Conservation (phyloP, 2,329 filamentous ascomycete genomes). For the Clonostachys rosea region DNA sequence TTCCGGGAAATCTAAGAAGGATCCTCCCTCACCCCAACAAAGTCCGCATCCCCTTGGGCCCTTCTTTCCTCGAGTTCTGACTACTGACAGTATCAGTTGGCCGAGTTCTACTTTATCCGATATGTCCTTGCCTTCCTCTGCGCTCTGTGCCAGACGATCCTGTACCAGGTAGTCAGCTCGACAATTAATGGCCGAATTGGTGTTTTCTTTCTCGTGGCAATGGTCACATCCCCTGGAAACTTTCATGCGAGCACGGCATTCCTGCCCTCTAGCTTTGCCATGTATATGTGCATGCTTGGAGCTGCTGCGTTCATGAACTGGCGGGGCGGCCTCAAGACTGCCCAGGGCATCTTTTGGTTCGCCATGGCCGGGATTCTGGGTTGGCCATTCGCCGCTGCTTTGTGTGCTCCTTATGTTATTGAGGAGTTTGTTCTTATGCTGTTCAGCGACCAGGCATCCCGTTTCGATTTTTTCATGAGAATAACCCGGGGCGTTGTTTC, state of each 20-base stretch:
- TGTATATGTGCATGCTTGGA: conserved; percentile 88
- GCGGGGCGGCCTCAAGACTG: conserved; percentile 73
- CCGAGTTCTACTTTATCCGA: conserved; percentile 86
- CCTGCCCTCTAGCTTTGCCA: conserved; percentile 91
- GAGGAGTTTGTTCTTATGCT: conserved; percentile 65
- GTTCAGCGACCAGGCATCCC: conserved; percentile 50
- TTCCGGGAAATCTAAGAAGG: conserved; percentile 62
- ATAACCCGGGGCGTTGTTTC: conserved; percentile 64
- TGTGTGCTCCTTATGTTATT: conserved; percentile 73
- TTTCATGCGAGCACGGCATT: conserved; percentile 87
- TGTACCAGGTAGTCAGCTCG: conserved; percentile 74
- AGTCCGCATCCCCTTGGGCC: conserved; percentile 20
- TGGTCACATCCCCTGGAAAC: conserved; percentile 80
- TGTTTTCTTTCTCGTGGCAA: conserved; percentile 75
- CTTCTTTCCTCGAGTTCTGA: too few relatives aligned
- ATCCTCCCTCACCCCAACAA: conserved; percentile 59
- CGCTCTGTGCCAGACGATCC: conserved; percentile 73
- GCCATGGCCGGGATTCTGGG: conserved; percentile 79
- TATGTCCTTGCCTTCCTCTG: conserved; percentile 70
- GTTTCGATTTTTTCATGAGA: conserved; percentile 55
- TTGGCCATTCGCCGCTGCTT: conserved; percentile 88
- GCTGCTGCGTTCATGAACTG: conserved; percentile 89
- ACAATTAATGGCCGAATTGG: conserved; percentile 80
- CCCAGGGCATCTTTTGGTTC: conserved; percentile 86
- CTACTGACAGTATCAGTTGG: conserved; percentile 29